These are phyloP conservation scores for Ceriops tagal DNA, from an alignment of 345 rosid genomes.

Conservation along the genomic window DNA sequence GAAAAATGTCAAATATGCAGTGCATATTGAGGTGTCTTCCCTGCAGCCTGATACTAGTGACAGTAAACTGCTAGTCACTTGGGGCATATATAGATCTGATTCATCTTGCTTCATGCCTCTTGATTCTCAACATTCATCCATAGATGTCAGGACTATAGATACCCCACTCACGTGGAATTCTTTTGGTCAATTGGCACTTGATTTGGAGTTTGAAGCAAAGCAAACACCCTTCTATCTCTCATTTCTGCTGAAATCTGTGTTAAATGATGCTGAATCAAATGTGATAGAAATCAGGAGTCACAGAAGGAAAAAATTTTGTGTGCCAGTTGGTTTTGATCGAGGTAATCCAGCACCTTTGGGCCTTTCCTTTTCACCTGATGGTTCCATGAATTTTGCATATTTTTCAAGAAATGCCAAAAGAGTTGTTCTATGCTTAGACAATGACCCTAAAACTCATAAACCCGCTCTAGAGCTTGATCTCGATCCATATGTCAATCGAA, in stretches of 20 bases:
- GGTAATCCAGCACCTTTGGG: conserved; percentile 78
- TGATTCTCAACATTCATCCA: conserved; percentile 34
- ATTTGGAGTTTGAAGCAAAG: conserved; percentile 68
- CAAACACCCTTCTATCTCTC: conserved; percentile 71
- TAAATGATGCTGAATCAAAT: conserved; percentile 18
- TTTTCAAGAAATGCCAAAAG: conserved; percentile 57
- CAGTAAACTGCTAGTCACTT: conserved; percentile 43
- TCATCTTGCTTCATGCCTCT: conserved; percentile 50
- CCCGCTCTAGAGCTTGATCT: conserved; percentile 93
- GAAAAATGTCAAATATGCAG: conserved; percentile 48
- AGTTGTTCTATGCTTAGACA: conserved; percentile 66
- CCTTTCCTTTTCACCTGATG: conserved; percentile 57
- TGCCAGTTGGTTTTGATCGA: conserved; percentile 69
- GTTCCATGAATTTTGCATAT: conserved; percentile 67
- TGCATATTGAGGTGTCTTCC: conserved; percentile 59
- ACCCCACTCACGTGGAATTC: conserved; percentile 45
- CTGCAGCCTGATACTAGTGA: conserved; percentile 32
- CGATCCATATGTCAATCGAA: conserved; percentile 73
- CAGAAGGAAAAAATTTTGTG: conserved; percentile 54
- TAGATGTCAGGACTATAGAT: conserved; percentile 41
- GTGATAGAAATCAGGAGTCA: conserved; percentile 57
- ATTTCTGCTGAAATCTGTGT: conserved; percentile 53
- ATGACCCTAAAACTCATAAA: conserved; percentile 42
- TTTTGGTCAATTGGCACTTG: conserved; percentile 35
- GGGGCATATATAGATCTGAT: conserved; percentile 75